Percentiles rank a stretch among this genome's conserved stretches.
These are phyloP conservation scores for Heracleum sosnowskyi DNA, from an alignment of 129 eudicot genomes.

Conservation along the genomic window DNA sequence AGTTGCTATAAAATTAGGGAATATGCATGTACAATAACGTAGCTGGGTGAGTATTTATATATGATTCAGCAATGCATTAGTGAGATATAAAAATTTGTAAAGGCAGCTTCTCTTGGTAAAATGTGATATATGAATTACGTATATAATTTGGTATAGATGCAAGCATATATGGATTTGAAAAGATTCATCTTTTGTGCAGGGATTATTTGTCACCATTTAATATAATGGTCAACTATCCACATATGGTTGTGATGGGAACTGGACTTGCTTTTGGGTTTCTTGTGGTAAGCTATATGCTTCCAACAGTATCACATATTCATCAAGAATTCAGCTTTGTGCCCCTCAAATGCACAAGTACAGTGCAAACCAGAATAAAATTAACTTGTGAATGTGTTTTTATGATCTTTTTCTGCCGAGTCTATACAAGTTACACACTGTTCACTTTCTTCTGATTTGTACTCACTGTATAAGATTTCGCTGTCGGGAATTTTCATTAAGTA, in stretches of 20 bases:
- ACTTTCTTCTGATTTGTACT: neutral
- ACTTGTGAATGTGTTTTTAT: neutral
- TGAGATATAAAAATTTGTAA: neutral
- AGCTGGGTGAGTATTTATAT: neutral
- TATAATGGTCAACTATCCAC: constrained; percentile 69
- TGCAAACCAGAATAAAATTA: neutral
- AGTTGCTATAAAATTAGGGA: neutral
- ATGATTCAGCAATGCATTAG: constrained; percentile 2
- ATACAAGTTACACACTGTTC: neutral
- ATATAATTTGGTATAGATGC: neutral
- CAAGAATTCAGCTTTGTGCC: neutral
- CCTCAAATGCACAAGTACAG: neutral
- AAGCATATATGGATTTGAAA: neutral
- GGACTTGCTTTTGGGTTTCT: constrained; percentile 97
- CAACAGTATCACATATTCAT: neutral
- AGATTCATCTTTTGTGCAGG: constrained; percentile 40
- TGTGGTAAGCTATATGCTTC: constrained; percentile 50
- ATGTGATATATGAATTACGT: neutral
- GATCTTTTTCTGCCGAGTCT: neutral
- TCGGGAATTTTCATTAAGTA: neutral
- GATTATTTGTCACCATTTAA: constrained; percentile 69
- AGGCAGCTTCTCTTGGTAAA: neutral
- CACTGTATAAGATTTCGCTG: neutral
- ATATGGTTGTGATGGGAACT: constrained; percentile 70
- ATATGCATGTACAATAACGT: neutral